Evolutionary conservation across 352 stramenopile genomes (phyloP), one percentile per base, ranked within the genome.

Genomic region (Aphanomyces astaci): DNA sequence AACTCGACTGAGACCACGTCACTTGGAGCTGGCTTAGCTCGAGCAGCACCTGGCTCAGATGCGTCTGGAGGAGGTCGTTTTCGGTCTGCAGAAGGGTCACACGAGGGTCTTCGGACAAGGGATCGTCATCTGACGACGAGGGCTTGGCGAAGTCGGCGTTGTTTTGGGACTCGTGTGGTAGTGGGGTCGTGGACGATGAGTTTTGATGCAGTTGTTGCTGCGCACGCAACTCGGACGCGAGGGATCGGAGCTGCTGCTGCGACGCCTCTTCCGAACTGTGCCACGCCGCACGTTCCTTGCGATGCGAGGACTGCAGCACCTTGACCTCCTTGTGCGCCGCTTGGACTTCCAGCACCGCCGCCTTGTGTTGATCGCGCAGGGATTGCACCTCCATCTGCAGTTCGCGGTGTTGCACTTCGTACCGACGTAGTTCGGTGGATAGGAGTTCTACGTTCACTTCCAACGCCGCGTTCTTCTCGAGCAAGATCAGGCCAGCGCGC

Each of bases 401-500:
- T n/a, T 74, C 76, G 3, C 78, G 80, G 0, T 74, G 72, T 56
- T 88, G 78, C 36, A 64, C 28, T 54, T 71, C n/a, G 36, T 67
- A 75, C 70, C 88, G 75, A 36, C 90, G 72, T 53, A 79, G 71
- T 25, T 72, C 72, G n/a, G 77, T 73, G 9, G 78, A 79, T 43
- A 93, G 71, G 13, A 82, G 79, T 19, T 54, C 62, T 2, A 86
- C 81, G 59, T 90, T 79, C 40, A 81, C 76, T 33, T 85, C 73
- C 5, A 93, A 72, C 55, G 87, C 82, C 32, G 82, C 75, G 46
- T 90, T 93, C 63, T 82, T 77, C 73, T 93, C 84, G 52, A 93
- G 67, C 36, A 93, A 67, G 55, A 84, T 71, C 39, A 93, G 88
- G 0, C 84, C 84, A 17, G 80, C 80, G 39, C 84, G 82, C 11